Evolutionary conservation across 1,284 basidiomycete species (phyloP).

Genomic region (Moniliophthora roreri): DNA sequence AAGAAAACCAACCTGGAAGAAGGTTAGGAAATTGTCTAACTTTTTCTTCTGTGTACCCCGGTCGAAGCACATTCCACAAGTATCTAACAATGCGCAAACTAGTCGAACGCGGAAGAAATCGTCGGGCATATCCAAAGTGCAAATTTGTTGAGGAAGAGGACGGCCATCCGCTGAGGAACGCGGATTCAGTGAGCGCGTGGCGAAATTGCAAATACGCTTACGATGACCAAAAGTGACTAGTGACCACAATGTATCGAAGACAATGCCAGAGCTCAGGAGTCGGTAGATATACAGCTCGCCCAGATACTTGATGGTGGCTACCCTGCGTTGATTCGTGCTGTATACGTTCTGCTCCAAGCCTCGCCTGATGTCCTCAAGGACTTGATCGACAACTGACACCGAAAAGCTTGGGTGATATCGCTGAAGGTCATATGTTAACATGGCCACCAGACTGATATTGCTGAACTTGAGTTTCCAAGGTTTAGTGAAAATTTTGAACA

Average conservation of each 20-base stretch:
- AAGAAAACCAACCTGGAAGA: slow-evolving; percentile 77
- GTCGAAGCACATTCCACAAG: slow-evolving; percentile 98
- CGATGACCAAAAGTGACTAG: slow-evolving; percentile 96
- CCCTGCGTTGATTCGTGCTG: slow-evolving; percentile 90
- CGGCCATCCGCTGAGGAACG: slow-evolving; percentile 73
- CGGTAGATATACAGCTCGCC: slow-evolving; percentile 98
- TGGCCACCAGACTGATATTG: slow-evolving; percentile 90
- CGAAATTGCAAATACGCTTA: slow-evolving; percentile 43
- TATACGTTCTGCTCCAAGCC: slow-evolving; percentile 96
- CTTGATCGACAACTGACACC: slow-evolving; percentile 89
- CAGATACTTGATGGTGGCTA: slow-evolving; percentile 91
- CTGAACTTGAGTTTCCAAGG: slow-evolving; percentile 96
- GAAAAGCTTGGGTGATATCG: slow-evolving; percentile 90
- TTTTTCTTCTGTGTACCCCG: slow-evolving; percentile 89
- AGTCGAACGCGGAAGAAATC: slow-evolving; percentile 96
- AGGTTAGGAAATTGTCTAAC: slow-evolving; percentile 88
- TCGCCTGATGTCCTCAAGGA: slow-evolving; percentile 88
- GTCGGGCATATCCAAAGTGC: slow-evolving; percentile 85
- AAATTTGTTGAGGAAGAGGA: slow-evolving; percentile 79
- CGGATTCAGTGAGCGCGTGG: slow-evolving; percentile 5
- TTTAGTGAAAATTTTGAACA: slow-evolving; percentile 88
- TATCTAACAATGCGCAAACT: slow-evolving; percentile 90
- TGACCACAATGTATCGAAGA: slow-evolving; percentile 95
- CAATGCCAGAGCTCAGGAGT: slow-evolving; percentile 83
- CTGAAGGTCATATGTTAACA: slow-evolving; percentile 92